Base-by-base conservation (phyloP, 169 alveolate genomes). In the Miamiensis avidus region DNA sequence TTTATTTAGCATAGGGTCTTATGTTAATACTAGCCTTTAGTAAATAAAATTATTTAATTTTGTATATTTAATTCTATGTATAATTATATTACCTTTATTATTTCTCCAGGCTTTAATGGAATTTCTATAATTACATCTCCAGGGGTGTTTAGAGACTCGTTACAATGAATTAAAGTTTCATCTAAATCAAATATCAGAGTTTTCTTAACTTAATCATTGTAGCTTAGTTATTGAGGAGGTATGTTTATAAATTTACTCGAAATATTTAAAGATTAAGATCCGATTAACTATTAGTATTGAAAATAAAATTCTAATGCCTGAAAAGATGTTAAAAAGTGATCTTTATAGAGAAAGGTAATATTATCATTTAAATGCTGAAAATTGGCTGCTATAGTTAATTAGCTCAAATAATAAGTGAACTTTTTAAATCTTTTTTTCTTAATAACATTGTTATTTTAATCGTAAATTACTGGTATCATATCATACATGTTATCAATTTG, bases 1-100 rank as follows among this genome's bases (percentile, higher is more conserved):
- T 86, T 86, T 95, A 93, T 73, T 85, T 74, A 49, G 93, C 92
- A 87, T 88, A 94, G 27, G 98, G 98, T 79, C 98, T 92, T 1
- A 96, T 84, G 87, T 96, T 96, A 26, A 96, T 90, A 0, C 95
- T 95, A 72, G 94, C 94, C 64, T 89, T 75, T 49, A 91, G n/a
- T n/a, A n/a, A n/a, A n/a, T n/a, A n/a, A n/a, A n/a, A n/a, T n/a
- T n/a, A n/a, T n/a, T n/a, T n/a, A n/a, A n/a, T n/a, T n/a, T n/a
- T n/a, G n/a, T n/a, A n/a, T n/a, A n/a, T n/a, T n/a, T n/a, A n/a
- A n/a, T n/a, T n/a, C n/a, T n/a, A n/a, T n/a, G n/a, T n/a, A n/a
- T n/a, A n/a, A n/a, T n/a, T n/a, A n/a, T n/a, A n/a, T n/a, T n/a
- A n/a, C n/a, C n/a, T n/a, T n/a, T 76, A 32, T 20, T 65, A 75